phyloP scores from a whole-genome alignment of 495 filamentous ascomycete genomes.

The Penicillium nucicola region DNA sequence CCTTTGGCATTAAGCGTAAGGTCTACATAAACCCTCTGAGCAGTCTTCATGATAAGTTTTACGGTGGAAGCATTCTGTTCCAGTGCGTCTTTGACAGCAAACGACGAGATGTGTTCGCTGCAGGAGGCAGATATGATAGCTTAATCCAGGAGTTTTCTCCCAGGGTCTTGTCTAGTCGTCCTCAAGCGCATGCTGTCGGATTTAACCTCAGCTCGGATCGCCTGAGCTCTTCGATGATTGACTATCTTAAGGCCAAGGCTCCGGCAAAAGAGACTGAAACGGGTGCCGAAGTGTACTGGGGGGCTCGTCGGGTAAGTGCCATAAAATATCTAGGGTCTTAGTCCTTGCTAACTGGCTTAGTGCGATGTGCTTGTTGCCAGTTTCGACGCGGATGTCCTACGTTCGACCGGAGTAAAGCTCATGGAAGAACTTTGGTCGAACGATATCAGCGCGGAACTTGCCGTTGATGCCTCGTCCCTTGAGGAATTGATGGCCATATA shows the following conservation, averaged over 20 bases:
- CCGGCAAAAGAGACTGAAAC: conserved; percentile 62
- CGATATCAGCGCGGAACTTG: conserved; percentile 87
- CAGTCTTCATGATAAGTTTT: conserved; percentile 91
- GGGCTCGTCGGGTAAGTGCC: conserved; percentile 56
- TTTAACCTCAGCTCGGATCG: conserved; percentile 91
- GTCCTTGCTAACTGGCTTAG: conserved; percentile 19
- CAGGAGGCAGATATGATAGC: conserved; percentile 88
- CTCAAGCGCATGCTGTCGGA: conserved; percentile 72
- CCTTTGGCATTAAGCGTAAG: conserved; percentile 70
- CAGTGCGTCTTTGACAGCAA: conserved; percentile 89
- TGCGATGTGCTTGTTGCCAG: conserved; percentile 89
- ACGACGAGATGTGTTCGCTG: conserved; percentile 81
- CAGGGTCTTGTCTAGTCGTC: conserved; percentile 34
- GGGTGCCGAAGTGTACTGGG: conserved; percentile 53
- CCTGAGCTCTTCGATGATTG: conserved; percentile 61
- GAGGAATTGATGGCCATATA: conserved; percentile 70
- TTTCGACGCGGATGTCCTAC: conserved; percentile 74
- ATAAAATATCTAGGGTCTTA: neutral
- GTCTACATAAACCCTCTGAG: conserved; percentile 82
- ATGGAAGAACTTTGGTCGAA: conserved; percentile 77
- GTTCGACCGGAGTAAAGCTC: conserved; percentile 70
- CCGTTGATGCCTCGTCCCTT: conserved; percentile 64
- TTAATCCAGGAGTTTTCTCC: conserved; percentile 60
- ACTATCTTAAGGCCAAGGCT: conserved; percentile 62
- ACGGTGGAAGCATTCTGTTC: conserved; percentile 82